phyloP scores from a whole-genome alignment of 768 basidiomycete species.

The Pleurotus pulmonarius region DNA sequence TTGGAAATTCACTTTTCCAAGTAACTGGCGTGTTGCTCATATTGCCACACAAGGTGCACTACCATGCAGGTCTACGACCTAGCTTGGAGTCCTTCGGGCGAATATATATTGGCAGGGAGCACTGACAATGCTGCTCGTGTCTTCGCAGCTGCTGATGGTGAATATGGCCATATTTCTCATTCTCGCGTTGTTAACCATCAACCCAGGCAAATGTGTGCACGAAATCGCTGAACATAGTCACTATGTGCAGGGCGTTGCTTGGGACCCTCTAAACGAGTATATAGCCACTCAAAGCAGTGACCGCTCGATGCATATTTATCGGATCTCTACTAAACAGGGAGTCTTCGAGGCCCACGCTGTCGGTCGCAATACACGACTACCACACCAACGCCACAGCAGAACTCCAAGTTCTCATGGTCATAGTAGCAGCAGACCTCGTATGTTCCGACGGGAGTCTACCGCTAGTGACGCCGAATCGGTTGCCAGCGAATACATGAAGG shows the following conservation, averaged over 20 bases:
- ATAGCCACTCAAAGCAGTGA: slow-evolving; percentile 98
- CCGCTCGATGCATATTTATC: slow-evolving; percentile 93
- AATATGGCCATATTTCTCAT: slow-evolving; percentile 12
- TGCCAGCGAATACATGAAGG: slow-evolving; percentile 53
- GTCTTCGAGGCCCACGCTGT: slow-evolving; percentile 86
- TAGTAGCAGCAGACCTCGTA: slow-evolving; percentile 45
- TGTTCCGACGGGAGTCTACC: slow-evolving; percentile 68
- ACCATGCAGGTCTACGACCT: slow-evolving; percentile 97
- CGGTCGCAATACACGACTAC: slow-evolving; percentile 81
- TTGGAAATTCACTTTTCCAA: slow-evolving; percentile 27
- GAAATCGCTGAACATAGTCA: slow-evolving; percentile 94
- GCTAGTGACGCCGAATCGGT: slow-evolving; percentile 68
- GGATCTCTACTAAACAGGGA: slow-evolving; percentile 76
- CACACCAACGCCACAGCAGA: slow-evolving; percentile 57
- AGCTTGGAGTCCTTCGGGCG: slow-evolving; percentile 95
- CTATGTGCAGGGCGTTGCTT: slow-evolving; percentile 97
- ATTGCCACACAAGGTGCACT: slow-evolving; percentile 59
- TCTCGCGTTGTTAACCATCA: slow-evolving; percentile 40
- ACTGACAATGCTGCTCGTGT: slow-evolving; percentile 94
- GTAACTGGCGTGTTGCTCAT: too few species aligned
- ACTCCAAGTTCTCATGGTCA: slow-evolving; percentile 58
- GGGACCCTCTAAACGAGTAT: slow-evolving; percentile 97
- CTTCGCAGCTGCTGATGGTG: slow-evolving; percentile 72
- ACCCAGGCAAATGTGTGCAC: slow-evolving; percentile 75
- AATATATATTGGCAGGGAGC: slow-evolving; percentile 92